Percentiles rank a stretch among this genome's conserved stretches.
These are phyloP conservation scores for Termitomyces titanicus DNA, from an alignment of 768 basidiomycete species.

Conservation along the genomic window DNA sequence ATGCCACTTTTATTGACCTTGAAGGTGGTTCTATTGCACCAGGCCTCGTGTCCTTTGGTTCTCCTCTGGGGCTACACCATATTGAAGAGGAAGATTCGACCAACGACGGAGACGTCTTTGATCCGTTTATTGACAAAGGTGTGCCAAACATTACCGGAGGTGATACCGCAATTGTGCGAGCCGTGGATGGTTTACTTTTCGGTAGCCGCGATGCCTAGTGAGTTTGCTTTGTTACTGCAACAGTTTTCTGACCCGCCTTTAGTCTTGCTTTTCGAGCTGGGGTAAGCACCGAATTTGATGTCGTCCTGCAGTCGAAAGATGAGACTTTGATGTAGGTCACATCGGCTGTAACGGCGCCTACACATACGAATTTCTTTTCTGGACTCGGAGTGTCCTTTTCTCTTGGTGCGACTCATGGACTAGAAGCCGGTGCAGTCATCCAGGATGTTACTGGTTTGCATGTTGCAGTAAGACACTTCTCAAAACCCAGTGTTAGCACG, in stretches of 20 bases:
- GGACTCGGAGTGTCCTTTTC: constrained; percentile 71
- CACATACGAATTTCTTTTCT: constrained; percentile 44
- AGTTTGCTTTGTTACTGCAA: constrained; percentile 22
- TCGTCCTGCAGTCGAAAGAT: background rate
- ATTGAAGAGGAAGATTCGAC: constrained; percentile 69
- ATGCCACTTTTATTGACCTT: constrained; percentile 51
- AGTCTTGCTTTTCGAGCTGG: constrained; percentile 71
- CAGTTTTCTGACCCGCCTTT: background rate
- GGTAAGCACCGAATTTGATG: constrained; percentile 29
- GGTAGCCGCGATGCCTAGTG: constrained; percentile 69
- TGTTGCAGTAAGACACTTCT: constrained; percentile 50
- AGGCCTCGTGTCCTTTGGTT: constrained; percentile 69
- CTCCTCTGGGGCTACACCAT: constrained; percentile 65
- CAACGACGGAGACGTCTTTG: constrained; percentile 59
- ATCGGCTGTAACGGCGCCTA: constrained; percentile 60
- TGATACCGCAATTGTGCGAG: constrained; percentile 49
- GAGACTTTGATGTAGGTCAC: constrained; percentile 36
- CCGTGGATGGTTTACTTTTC: constrained; percentile 73
- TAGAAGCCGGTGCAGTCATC: constrained; percentile 60
- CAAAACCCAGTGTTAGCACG: constrained; percentile 66
- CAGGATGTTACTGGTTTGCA: constrained; percentile 66
- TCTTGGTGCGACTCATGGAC: constrained; percentile 51
- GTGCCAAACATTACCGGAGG: constrained; percentile 52
- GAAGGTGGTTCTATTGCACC: constrained; percentile 66
- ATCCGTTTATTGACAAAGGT: constrained; percentile 39